These are phyloP conservation scores for Cladophialophora psammophila DNA, from an alignment of 2,329 filamentous ascomycete species.

Conservation along the genomic window DNA sequence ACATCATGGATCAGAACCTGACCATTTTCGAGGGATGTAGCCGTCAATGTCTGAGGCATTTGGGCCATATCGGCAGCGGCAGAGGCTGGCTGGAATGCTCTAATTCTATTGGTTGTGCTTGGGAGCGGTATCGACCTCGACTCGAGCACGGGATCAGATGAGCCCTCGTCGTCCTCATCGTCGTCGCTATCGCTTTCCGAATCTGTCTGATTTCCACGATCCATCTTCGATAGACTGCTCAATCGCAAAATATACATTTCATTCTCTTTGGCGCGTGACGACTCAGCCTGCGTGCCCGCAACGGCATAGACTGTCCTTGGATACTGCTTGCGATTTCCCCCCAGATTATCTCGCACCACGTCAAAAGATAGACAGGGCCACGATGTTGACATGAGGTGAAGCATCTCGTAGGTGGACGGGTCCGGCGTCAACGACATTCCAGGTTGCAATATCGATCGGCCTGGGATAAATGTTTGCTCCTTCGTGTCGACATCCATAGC, in stretches of 20 bases:
- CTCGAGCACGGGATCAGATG: conserved; percentile 88
- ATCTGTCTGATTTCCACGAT: conserved; percentile 72
- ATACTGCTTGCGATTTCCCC: conserved; percentile 89
- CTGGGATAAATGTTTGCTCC: conserved; percentile 93
- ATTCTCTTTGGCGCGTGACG: conserved; percentile 78
- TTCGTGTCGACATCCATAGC: conserved; percentile 85
- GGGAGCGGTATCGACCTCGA: conserved; percentile 85
- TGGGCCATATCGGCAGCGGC: conserved; percentile 70
- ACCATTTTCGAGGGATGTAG: conserved; percentile 85
- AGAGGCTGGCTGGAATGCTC: conserved; percentile 76
- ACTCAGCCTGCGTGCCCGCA: conserved; percentile 90
- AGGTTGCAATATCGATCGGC: conserved; percentile 86
- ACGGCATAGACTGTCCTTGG: conserved; percentile 95
- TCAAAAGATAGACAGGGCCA: conserved; percentile 99
- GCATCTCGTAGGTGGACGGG: conserved; percentile 94
- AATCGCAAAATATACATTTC: conserved; percentile 96
- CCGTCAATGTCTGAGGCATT: conserved; percentile 82
- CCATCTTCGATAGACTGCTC: conserved; percentile 87
- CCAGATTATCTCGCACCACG: conserved; percentile 82
- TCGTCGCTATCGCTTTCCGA: conserved; percentile 73
- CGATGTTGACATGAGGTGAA: conserved; percentile 89
- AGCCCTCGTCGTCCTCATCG: conserved; percentile 69
- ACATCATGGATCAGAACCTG: conserved; percentile 94
- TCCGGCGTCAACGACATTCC: conserved; percentile 92
- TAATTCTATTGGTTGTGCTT: conserved; percentile 92